Percentiles rank a stretch among this genome's conserved stretches.
Conservation (phyloP, 1,284 basidiomycete genomes). For the Tilletia indica region DNA sequence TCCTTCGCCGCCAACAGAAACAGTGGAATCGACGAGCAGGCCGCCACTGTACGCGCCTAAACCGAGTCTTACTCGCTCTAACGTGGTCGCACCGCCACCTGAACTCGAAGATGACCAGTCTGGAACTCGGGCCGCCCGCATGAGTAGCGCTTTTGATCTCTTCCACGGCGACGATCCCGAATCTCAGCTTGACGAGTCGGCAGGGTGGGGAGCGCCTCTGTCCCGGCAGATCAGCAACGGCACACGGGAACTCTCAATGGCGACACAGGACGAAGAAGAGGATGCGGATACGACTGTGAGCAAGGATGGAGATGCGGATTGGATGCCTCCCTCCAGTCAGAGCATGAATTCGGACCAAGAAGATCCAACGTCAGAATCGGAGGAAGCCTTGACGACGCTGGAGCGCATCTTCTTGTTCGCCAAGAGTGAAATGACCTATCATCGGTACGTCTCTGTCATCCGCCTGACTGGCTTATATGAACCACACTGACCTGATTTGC, state of each 20-base stretch:
- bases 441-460: constrained; percentile 58
- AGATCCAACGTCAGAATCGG: constrained; percentile 4
- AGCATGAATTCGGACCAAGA: not conserved
- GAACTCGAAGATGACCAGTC: not conserved
- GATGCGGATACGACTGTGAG: not conserved
- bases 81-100: constrained; percentile 34
- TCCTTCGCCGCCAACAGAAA: not conserved
- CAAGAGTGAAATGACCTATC: constrained; percentile 78
- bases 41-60: constrained; percentile 38
- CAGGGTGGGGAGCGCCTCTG: not conserved
- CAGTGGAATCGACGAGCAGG: constrained; percentile 22
- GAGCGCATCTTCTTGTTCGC: constrained; percentile 94
- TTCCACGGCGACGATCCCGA: constrained; percentile 14
- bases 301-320: constrained; percentile 1
- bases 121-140: not conserved
- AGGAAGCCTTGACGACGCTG: constrained; percentile 63
- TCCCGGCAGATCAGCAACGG: constrained; percentile 11
- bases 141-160: constrained; percentile 1
- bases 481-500: not conserved
- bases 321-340: not conserved
- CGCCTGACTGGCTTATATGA: no score
- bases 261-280: not conserved
- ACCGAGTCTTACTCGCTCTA: constrained; percentile 40
- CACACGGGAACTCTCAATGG: not conserved
- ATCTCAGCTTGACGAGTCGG: constrained; percentile 1